Base-by-base conservation (phyloP, 2,329 filamentous ascomycete genomes). In the Colletotrichum falcatum region DNA sequence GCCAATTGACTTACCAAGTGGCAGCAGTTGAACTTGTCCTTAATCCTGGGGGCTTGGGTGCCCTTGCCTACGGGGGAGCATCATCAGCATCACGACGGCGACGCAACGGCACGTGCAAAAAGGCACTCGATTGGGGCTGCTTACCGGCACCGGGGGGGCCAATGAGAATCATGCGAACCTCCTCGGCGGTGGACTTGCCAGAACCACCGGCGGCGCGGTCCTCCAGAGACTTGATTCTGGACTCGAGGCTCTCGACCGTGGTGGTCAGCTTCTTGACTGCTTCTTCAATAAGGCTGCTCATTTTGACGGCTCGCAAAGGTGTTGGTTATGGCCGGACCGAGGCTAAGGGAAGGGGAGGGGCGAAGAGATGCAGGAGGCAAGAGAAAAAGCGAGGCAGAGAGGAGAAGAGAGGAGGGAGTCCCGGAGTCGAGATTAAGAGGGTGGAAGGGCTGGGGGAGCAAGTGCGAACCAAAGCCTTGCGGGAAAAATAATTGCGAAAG, bases 21-120 rank as follows among this genome's bases (percentile, higher is more conserved):
- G 86, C 96, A 99, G 86, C 94, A 94, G 81, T 91, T 94, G 86
- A 95, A 99, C 86, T 94, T 97, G 80, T 98, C 95, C 89, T 98
- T 98, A 85, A 99, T 96, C 83, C 92, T 95, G 74, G 96, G 96
- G 70, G 96, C 96, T 84, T 99, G 96, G 51, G 96, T 99, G 84
- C 96, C 96, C 90, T 99, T 99, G 86, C 96, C 96, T 98, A 79
- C n/a, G 53, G 23, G 30, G 42, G 53, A 56, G 28, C 33, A 56
- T 72, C 54, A 51, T 49, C 44, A 66, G 66, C 54, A 67, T 62
- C 55, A 49, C 26, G n/a, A 30, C 39, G 30, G 49, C 51, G 6
- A 58, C 37, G 35, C 26, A 18, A 55, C 26, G 12, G 61, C 39
- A 26, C 39, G 37, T 53, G 69, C 37, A 20, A 61, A 60, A 67